These are phyloP conservation scores for Thermothelomyces thermophilus DNA, from an alignment of 2,329 filamentous ascomycete genomes.

Conservation along the genomic window DNA sequence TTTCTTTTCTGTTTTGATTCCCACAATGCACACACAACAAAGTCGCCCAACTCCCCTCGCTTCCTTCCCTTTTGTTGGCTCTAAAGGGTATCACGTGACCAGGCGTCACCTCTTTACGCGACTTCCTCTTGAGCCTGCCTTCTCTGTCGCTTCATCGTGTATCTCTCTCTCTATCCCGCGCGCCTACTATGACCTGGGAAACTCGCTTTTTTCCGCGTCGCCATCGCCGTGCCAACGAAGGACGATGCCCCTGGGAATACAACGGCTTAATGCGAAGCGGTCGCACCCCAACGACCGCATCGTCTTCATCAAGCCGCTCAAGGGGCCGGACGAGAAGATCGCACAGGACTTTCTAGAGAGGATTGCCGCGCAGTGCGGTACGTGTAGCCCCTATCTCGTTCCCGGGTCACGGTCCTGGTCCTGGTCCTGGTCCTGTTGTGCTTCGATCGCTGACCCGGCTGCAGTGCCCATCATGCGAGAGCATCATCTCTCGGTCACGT, in stretches of 20 bases:
- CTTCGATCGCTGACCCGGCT: background rate
- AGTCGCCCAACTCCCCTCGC: background rate
- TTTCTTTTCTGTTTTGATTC: no score
- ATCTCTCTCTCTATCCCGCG: background rate
- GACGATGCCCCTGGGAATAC: conserved; percentile 68
- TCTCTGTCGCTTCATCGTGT: background rate
- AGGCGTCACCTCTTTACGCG: conserved; percentile 10
- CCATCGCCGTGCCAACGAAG: background rate
- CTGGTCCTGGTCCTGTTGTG: no score
- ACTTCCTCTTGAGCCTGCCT: background rate
- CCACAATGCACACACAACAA: no score
- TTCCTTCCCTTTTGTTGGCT: background rate
- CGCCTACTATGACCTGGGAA: background rate
- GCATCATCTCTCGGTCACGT: conserved; percentile 57
- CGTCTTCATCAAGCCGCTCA: conserved; percentile 76
- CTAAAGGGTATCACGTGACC: conserved; percentile 12
- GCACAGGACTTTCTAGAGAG: conserved; percentile 67
- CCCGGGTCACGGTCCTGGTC: no score
- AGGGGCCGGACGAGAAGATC: conserved; percentile 54
- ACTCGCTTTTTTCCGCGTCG: background rate
- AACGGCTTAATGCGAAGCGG: conserved; percentile 68
- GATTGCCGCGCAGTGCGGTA: conserved; percentile 73
- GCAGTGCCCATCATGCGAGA: conserved; percentile 63
- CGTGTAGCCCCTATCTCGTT: no score
- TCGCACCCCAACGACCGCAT: conserved; percentile 72